Conservation (phyloP, 345 rosid genomes). For the Populus deltoides region DNA sequence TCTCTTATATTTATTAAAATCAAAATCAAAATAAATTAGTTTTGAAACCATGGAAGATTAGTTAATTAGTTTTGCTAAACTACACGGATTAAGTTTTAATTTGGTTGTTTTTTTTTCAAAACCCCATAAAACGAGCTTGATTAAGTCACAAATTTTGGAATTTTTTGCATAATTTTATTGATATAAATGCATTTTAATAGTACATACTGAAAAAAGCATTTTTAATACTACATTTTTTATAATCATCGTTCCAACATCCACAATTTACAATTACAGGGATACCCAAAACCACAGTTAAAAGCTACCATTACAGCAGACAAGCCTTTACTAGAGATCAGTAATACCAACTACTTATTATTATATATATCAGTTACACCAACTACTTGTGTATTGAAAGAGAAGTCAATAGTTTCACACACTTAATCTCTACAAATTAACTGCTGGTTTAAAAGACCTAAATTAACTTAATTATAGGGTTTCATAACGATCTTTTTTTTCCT, state of each 20-base stretch:
- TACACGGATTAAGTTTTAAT: too few relatives aligned
- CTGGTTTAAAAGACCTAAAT: neutral
- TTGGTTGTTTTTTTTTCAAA: too few relatives aligned
- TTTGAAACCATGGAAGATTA: too few relatives aligned
- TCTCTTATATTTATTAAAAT: too few relatives aligned
- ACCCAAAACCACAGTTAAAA: neutral
- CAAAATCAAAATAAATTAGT: too few relatives aligned
- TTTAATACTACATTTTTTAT: too few relatives aligned
- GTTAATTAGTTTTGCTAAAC: too few relatives aligned
- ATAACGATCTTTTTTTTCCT: neutral
- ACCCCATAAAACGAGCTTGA: too few relatives aligned
- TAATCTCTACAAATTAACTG: neutral
- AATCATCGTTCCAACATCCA: neutral
- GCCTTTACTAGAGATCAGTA: neutral
- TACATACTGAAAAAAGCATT: neutral
- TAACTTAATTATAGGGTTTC: neutral
- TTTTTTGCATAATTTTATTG: neutral
- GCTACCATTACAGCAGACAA: neutral
- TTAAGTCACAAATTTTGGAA: too few relatives aligned
- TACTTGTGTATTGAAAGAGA: neutral
- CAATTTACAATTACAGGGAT: neutral
- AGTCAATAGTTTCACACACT: neutral
- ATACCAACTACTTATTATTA: too few relatives aligned
- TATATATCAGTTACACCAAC: neutral
- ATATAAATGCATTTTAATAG: neutral